phyloP scores from a whole-genome alignment of 371 early-diverging fungal genomes.

The Haplosporangium sp. region DNA sequence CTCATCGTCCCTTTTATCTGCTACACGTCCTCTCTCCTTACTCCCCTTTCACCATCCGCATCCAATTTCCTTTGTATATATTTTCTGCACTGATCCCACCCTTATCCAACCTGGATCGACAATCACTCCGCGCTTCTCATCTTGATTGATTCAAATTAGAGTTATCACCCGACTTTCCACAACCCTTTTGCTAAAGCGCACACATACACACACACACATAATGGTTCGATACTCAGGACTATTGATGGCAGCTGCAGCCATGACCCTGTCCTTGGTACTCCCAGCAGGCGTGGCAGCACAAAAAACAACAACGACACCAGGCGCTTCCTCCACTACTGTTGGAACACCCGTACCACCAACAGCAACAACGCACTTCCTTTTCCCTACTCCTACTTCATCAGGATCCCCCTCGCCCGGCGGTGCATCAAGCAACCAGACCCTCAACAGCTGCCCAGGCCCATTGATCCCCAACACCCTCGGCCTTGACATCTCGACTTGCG shows the following conservation, averaged over 20 bases:
- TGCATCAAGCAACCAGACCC: conserved; percentile 13
- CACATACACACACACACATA: not conserved
- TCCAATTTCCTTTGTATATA: too few species aligned
- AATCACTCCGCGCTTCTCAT: too few species aligned
- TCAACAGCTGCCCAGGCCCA: conserved; percentile 19
- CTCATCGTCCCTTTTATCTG: not conserved
- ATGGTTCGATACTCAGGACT: not conserved
- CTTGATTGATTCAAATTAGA: not conserved
- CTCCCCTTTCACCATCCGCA: too few species aligned
- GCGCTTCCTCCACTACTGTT: not conserved
- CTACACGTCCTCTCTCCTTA: too few species aligned
- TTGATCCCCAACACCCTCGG: conserved; percentile 25
- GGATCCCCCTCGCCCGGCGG: not conserved
- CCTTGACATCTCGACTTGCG: conserved; percentile 31
- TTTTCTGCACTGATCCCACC: too few species aligned
- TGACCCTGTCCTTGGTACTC: not conserved
- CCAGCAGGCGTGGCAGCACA: not conserved
- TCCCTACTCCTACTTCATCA: not conserved
- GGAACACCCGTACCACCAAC: not conserved
- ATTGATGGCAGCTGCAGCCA: not conserved
- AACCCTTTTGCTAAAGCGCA: too few species aligned
- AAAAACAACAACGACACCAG: not conserved
- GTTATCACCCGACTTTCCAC: not conserved
- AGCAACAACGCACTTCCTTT: not conserved
- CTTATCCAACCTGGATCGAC: too few species aligned